phyloP scores from a whole-genome alignment of 83 land plant species.

The Isoetes engelmannii region DNA sequence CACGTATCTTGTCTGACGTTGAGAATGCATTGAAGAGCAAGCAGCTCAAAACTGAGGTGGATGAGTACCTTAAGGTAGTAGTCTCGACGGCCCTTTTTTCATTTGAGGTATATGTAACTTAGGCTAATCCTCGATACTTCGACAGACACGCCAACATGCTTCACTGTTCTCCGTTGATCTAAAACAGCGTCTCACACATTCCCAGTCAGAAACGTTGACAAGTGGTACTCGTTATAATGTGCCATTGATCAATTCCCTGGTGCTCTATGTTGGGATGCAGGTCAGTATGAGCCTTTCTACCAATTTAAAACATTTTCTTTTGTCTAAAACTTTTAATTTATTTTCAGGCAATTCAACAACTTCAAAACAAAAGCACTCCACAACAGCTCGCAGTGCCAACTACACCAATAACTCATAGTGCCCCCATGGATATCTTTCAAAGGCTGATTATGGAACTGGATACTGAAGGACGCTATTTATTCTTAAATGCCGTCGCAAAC shows the following conservation, averaged over 20 bases:
- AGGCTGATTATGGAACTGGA: conserved; percentile 60
- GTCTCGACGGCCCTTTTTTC: too few species aligned
- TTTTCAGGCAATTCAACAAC: conserved; percentile 68
- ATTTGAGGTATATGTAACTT: too few species aligned
- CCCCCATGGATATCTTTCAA: conserved; percentile 85
- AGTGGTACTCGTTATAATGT: conserved; percentile 90
- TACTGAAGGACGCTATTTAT: conserved; percentile 91
- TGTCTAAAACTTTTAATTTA: not conserved
- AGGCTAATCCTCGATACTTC: not conserved
- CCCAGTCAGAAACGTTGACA: conserved; percentile 44
- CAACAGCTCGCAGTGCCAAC: conserved; percentile 49
- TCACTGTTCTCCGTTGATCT: conserved; percentile 58
- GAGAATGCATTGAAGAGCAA: conserved; percentile 78
- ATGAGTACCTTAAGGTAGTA: conserved; percentile 85
- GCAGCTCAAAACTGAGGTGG: conserved; percentile 78
- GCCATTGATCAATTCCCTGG: conserved; percentile 91
- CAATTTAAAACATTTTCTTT: not conserved
- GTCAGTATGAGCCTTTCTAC: conserved; percentile 28
- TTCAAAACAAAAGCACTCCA: conserved; percentile 57
- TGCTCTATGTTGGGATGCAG: conserved; percentile 98
- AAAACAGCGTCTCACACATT: conserved; percentile 64
- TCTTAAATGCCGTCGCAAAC: conserved; percentile 92
- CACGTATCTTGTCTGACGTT: conserved; percentile 86
- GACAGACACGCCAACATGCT: conserved; percentile 60
- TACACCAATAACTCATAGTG: conserved; percentile 57